Percentiles rank a stretch among this genome's conserved stretches.
These are phyloP conservation scores for Pythium myriotylum DNA, from an alignment of 352 stramenopile genomes.

Conservation along the genomic window DNA sequence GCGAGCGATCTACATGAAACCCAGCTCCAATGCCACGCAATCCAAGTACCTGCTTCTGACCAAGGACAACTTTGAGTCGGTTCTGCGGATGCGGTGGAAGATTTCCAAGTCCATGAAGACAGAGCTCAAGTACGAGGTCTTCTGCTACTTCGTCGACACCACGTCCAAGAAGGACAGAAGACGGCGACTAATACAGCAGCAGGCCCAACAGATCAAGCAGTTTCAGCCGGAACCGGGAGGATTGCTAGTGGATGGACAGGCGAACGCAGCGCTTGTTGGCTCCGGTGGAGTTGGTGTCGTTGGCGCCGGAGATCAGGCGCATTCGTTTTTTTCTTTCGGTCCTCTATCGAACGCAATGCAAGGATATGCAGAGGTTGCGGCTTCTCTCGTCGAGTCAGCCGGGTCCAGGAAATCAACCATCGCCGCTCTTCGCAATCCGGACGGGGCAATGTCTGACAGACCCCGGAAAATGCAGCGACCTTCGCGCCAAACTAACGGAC, in stretches of 20 bases:
- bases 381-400: constrained; percentile 22
- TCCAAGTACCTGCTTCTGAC: constrained; percentile 79
- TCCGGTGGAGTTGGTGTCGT: neutral
- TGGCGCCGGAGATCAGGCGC: neutral
- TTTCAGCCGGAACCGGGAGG: constrained; percentile 43
- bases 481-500: constrained; percentile 10
- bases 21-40: constrained; percentile 72
- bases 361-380: constrained; percentile 24
- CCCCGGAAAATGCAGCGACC: constrained; percentile 48
- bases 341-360: constrained; percentile 22
- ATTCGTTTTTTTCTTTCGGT: constrained; percentile 23
- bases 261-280: neutral
- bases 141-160: constrained; percentile 79
- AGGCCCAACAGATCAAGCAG: constrained; percentile 41
- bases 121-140: constrained; percentile 82
- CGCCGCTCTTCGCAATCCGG: constrained; percentile 4
- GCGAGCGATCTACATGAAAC: constrained; percentile 76
- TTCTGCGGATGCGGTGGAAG: constrained; percentile 75
- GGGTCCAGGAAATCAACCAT: neutral
- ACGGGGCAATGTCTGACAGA: constrained; percentile 31
- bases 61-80: constrained; percentile 71
- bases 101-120: constrained; percentile 79
- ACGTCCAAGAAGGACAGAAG: constrained; percentile 69
- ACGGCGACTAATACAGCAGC: constrained; percentile 34
- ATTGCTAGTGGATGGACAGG: constrained; percentile 17